Evolutionary conservation across 768 basidiomycete genomes (phyloP), one percentile per base, ranked within the genome.

Genomic region (Russula brevipes): DNA sequence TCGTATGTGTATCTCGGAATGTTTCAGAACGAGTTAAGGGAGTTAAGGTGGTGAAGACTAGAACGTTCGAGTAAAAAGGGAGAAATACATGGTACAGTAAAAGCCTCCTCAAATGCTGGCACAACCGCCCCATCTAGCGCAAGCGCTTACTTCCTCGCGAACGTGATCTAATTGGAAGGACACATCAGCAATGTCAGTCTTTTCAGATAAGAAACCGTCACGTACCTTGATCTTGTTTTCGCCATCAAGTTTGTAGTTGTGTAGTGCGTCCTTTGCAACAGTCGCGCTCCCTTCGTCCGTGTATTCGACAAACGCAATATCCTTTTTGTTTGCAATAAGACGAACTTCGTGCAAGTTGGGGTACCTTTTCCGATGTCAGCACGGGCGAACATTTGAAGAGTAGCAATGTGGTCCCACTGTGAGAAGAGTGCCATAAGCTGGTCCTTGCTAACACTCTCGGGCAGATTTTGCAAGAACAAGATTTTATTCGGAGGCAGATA

Each of bases 401-500:
- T 24, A 14, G 24, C 35, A 45, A 66, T 55, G 58, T 12, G 47
- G 61, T 6, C 85, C 65, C 63, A 97, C 93, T 93, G 90, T 63
- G 91, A 88, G 78, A 99, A 98, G 30, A 98, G 80, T 2, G 86
- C 85, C 75, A 89, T 84, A 64, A 99, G 87, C 71, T 91, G 88
- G 57, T 97, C 95, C 72, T 96, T 94, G 59, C 89, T 94, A 67
- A 94, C 94, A 46, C 76, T 88, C 72, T 97, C 94, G 19, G 95
- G 94, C 30, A 99, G 80, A 73, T 98, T 98, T 76, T 99, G 97
- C 67, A 99, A 74, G 83, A 99, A 99, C 56, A 99, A 82, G 75
- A 98, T 96, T 75, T 95, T 94, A 88, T 99, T 99, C 44, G 97
- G 96, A 2, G 97, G 97, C 7, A 99, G 84, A 75, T 98, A 98